phyloP scores from a whole-genome alignment of 768 basidiomycete species.

The Leucocoprinus birnbaumii region DNA sequence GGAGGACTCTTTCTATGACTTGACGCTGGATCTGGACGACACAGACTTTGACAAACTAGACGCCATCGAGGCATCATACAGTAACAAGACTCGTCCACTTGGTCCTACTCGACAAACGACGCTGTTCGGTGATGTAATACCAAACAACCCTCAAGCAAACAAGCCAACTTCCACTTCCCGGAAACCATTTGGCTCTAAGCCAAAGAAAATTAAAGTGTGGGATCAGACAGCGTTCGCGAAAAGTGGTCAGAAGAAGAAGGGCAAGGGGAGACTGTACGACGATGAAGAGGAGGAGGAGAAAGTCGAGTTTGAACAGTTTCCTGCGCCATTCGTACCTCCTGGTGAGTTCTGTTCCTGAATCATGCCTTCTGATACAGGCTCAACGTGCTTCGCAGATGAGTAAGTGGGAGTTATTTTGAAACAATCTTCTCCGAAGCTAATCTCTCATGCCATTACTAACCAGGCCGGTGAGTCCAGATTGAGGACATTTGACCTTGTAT shows the following conservation, averaged over 20 bases:
- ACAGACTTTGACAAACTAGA: slow-evolving; percentile 53
- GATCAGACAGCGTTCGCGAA: slow-evolving; percentile 88
- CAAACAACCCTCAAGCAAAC: slow-evolving; percentile 26
- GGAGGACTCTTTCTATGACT: slow-evolving; percentile 48
- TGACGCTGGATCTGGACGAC: slow-evolving; percentile 57
- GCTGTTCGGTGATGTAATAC: slow-evolving; percentile 59
- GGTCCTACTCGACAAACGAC: slow-evolving; percentile 57
- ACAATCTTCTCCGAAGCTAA: slow-evolving; percentile 2
- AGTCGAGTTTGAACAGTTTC: slow-evolving; percentile 80
- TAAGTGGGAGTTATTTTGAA: slow-evolving; percentile 30
- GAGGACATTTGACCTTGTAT: slow-evolving; percentile 14
- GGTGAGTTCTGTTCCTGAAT: slow-evolving; percentile 40
- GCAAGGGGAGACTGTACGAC: slow-evolving; percentile 38
- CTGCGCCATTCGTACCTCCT: slow-evolving; percentile 64
- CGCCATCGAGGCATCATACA: slow-evolving; percentile 44
- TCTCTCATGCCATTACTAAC: neutral
- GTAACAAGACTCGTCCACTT: slow-evolving; percentile 36
- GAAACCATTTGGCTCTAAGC: slow-evolving; percentile 50
- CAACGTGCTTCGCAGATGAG: slow-evolving; percentile 38
- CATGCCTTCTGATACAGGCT: neutral
- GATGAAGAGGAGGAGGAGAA: slow-evolving; percentile 57
- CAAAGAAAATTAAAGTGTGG: slow-evolving; percentile 80
- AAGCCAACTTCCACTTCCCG: slow-evolving; percentile 31
- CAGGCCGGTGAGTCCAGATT: slow-evolving; percentile 7
- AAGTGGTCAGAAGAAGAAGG: slow-evolving; percentile 59